These are phyloP conservation scores for Ceratobasidium sp. DNA, from an alignment of 1,284 basidiomycete species.

Conservation along the genomic window DNA sequence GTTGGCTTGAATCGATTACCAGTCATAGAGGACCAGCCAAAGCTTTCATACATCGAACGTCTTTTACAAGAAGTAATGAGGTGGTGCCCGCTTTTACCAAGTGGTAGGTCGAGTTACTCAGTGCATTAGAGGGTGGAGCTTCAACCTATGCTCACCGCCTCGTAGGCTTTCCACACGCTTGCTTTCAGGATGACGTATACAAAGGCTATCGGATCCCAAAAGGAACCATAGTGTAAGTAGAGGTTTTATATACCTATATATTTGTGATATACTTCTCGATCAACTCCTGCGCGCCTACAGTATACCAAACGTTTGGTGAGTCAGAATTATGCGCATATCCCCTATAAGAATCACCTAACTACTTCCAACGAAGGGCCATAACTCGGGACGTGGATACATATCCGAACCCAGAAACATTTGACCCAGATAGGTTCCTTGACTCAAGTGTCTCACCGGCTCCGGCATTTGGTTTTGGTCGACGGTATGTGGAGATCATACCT, in stretches of 20 bases:
- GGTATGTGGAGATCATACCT: background rate
- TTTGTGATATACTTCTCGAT: no score
- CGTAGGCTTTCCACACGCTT: slow-evolving; percentile 21
- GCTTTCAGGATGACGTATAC: slow-evolving; percentile 16
- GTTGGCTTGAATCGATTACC: slow-evolving; percentile 27
- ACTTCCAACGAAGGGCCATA: slow-evolving; percentile 11
- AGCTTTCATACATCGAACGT: slow-evolving; percentile 43
- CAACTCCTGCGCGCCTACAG: background rate
- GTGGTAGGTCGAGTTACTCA: background rate
- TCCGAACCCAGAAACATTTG: slow-evolving; percentile 18
- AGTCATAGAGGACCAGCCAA: slow-evolving; percentile 17
- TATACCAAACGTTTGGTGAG: slow-evolving; percentile 20
- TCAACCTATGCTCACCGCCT: no score
- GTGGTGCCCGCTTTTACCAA: slow-evolving; percentile 37
- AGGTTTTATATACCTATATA: background rate
- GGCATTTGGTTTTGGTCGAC: slow-evolving; percentile 30
- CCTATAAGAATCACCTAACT: no score
- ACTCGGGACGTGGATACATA: slow-evolving; percentile 9
- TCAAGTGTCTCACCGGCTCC: background rate
- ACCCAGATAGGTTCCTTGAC: slow-evolving; percentile 32
- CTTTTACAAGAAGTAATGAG: slow-evolving; percentile 42
- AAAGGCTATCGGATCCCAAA: slow-evolving; percentile 28
- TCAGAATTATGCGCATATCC: background rate
- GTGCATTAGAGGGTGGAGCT: background rate
- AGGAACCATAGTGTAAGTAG: slow-evolving; percentile 30